A percentile compares a stretch with the other conserved stretches of the same genome.
phyloP scores from a whole-genome alignment of 2,329 filamentous ascomycete species.

The Cryoendolithus antarcticus region DNA sequence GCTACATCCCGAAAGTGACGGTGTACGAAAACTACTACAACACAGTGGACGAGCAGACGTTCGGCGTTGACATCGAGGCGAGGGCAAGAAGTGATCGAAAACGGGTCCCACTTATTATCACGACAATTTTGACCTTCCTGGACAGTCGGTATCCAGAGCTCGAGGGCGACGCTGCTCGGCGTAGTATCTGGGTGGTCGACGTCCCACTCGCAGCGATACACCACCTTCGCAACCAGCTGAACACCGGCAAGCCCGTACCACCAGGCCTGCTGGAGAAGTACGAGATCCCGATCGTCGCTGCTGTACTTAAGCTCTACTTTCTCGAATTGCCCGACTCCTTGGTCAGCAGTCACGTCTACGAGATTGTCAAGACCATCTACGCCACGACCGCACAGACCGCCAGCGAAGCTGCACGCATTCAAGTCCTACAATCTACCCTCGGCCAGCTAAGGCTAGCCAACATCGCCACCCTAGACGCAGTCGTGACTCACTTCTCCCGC shows the following conservation, averaged over 20 bases:
- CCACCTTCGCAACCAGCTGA: conserved; percentile 67
- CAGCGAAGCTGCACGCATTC: conserved; percentile 66
- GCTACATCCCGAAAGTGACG: conserved; percentile 78
- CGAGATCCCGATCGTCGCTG: conserved; percentile 88
- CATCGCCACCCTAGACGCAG: conserved; percentile 94
- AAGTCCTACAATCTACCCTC: conserved; percentile 88
- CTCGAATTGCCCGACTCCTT: conserved; percentile 95
- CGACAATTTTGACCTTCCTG: conserved; percentile 83
- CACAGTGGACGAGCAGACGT: conserved; percentile 92
- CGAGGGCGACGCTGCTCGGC: conserved; percentile 85
- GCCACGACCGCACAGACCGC: conserved; percentile 65
- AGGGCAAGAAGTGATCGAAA: conserved; percentile 88
- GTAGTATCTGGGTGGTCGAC: conserved; percentile 88
- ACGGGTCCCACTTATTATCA: conserved; percentile 83
- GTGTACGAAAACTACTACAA: conserved; percentile 99
- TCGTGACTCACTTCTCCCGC: conserved; percentile 96
- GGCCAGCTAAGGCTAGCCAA: conserved; percentile 91
- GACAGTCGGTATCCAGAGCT: conserved; percentile 96
- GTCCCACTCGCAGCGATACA: conserved; percentile 78
- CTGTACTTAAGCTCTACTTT: conserved; percentile 84
- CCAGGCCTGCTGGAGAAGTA: conserved; percentile 71
- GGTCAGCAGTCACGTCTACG: conserved; percentile 94
- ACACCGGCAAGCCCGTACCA: conserved; percentile 71
- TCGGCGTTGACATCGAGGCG: conserved; percentile 95
- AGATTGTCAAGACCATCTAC: conserved; percentile 97